phyloP scores from a whole-genome alignment of 352 stramenopile species.

The Globisporangium paddicum region DNA sequence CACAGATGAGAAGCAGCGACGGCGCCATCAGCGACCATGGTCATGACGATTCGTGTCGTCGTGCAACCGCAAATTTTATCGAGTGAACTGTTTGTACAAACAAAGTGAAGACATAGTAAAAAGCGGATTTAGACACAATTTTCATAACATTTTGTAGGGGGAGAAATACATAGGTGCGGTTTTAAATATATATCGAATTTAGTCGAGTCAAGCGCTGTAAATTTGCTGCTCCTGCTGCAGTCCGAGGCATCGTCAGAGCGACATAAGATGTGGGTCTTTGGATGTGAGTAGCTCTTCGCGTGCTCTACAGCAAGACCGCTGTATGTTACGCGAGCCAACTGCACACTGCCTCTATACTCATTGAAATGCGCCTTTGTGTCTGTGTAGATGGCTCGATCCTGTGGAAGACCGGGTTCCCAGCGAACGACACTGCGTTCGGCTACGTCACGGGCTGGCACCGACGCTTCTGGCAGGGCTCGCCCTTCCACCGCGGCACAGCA shows the following conservation, averaged over 20 bases:
- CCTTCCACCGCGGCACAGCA: constrained; percentile 79
- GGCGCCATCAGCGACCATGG: not conserved
- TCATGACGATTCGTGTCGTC: not conserved
- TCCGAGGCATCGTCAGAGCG: constrained; percentile 9
- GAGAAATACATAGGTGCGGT: not conserved
- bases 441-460: constrained; percentile 82
- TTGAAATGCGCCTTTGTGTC: not conserved
- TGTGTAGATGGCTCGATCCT: constrained; percentile 21
- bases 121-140: not conserved
- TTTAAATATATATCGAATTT: no score
- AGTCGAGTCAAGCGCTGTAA: no score
- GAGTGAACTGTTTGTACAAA: constrained; percentile 1
- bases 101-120: not conserved
- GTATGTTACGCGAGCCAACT: no score
- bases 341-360: not conserved
- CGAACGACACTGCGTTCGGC: constrained; percentile 24
- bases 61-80: not conserved
- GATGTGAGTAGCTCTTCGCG: constrained; percentile 69
- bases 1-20: not conserved
- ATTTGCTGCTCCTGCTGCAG: no score
- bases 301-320: constrained; percentile 11
- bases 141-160: not conserved
- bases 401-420: constrained; percentile 29
- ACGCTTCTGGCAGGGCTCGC: constrained; percentile 88
- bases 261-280: constrained; percentile 73